Evolutionary conservation across 2,329 filamentous ascomycete species (phyloP).

Genomic region (Ceratocystiopsis sp.): DNA sequence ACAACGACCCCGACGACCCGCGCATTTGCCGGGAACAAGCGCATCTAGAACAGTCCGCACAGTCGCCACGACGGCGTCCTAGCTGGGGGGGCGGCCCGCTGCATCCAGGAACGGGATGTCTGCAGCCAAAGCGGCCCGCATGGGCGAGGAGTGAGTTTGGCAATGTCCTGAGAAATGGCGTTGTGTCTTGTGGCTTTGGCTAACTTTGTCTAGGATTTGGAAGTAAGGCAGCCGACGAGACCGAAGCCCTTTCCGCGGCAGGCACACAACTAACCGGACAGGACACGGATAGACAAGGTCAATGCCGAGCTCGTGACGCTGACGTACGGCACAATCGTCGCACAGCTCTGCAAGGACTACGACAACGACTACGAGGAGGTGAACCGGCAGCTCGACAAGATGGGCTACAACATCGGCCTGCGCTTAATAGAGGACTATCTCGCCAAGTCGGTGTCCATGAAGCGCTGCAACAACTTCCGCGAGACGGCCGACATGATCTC

Average conservation of each 20-base stretch:
- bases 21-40: too few relatives aligned
- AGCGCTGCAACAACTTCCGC: slow-evolving; percentile 78
- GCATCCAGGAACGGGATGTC: slow-evolving; percentile 26
- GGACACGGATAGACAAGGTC: slow-evolving; percentile 91
- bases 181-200: slow-evolving; percentile 8
- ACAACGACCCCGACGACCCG: neutral
- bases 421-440: slow-evolving; percentile 95
- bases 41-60: too few relatives aligned
- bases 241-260: neutral
- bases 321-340: slow-evolving; percentile 94
- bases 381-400: slow-evolving; percentile 95
- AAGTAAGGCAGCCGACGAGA: slow-evolving; percentile 46
- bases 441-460: slow-evolving; percentile 80
- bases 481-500: slow-evolving; percentile 96
- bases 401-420: slow-evolving; percentile 97
- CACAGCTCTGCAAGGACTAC: slow-evolving; percentile 91
- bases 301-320: slow-evolving; percentile 94
- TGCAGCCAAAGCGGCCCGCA: slow-evolving; percentile 40
- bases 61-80: neutral
- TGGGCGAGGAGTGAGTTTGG: slow-evolving; percentile 42
- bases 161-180: too few relatives aligned
- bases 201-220: slow-evolving; percentile 50
- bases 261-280: slow-evolving; percentile 20
- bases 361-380: slow-evolving; percentile 88
- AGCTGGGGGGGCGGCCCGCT: too few relatives aligned